Evolutionary conservation across 805 yeast genomes (phyloP).

Genomic region (Candida cerambycidarum): DNA sequence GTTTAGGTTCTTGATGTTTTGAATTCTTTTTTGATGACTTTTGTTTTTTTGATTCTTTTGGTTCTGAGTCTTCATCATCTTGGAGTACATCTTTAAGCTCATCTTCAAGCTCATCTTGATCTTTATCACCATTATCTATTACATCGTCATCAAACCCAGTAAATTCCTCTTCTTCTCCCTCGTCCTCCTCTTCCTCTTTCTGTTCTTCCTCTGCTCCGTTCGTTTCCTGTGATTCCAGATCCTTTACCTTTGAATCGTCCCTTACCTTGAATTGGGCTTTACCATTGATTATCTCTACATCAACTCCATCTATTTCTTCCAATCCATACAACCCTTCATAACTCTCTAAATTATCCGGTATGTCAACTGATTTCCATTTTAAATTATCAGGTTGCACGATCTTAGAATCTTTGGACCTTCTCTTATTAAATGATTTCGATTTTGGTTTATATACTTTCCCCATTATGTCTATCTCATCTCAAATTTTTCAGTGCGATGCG

Average conservation of each 20-base stretch:
- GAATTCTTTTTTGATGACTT: slow-evolving; percentile 9
- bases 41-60: slow-evolving; percentile 18
- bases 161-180: slow-evolving; percentile 21
- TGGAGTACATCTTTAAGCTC: slow-evolving; percentile 7
- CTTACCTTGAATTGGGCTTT: slow-evolving; percentile 51
- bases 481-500: slow-evolving; percentile 6
- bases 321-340: slow-evolving; percentile 89
- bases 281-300: slow-evolving; percentile 72
- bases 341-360: slow-evolving; percentile 82
- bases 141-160: slow-evolving; percentile 20
- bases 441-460: slow-evolving; percentile 8
- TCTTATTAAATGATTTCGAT: neutral
- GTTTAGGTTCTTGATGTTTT: slow-evolving; percentile 12
- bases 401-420: slow-evolving; percentile 26
- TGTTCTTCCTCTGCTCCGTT: slow-evolving; percentile 8
- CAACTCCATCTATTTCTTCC: slow-evolving; percentile 94
- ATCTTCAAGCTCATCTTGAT: slow-evolving; percentile 19
- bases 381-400: slow-evolving; percentile 51
- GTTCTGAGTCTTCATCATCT: slow-evolving; percentile 22
- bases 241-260: slow-evolving; percentile 29
- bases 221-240: slow-evolving; percentile 11
- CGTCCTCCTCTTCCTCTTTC: slow-evolving; percentile 17
- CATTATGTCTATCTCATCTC: slow-evolving; percentile 11
- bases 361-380: slow-evolving; percentile 78
- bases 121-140: slow-evolving; percentile 18